Base-by-base conservation (phyloP, 202 grass and related monocot species). In the Eragrostis tef region DNA sequence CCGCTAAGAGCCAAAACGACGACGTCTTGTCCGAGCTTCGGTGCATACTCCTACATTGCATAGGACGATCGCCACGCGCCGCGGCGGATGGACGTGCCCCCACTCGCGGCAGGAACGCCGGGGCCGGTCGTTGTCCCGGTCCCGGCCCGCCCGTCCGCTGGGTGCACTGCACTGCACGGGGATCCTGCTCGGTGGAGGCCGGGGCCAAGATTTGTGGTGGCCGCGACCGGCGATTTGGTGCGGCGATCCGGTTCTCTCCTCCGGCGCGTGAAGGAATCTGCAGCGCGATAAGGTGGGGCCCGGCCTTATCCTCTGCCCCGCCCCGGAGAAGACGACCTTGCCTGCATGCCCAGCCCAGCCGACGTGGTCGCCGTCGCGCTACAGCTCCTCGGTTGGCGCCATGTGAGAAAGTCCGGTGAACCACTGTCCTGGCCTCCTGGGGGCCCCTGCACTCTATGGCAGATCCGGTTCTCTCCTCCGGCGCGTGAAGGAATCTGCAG, bases 201-300 rank as follows among this genome's bases (percentile, higher is more conserved):
- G 29, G 29, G 29, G 29, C 29, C 29, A 31, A 31, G 29, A 31
- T 31, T 31, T 31, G 29, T 31, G 29, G 29, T 31, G 29, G 29
- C 29, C 29, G 29, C 29, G 29, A 31, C 29, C 2, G 29, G 29
- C 29, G 29, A 31, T 31, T 31, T 31, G 29, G 29, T 31, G 29
- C 29, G 29, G 29, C 29, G 75, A 49, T 48, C 71, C 68, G 77
- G 84, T 76, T 80, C 53, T 6, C 45, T 31, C 3, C 63, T 41
- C 59, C 45, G 10, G 1, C 19, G 58, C 21, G 2, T 9, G 59
- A n/a, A 26, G 84, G 69, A 86, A 80, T 81, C 70, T 15, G 7
- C 58, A 11, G 20, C 29, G 70, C 42, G 78, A 69, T 86, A 86
- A 86, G 70, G 43, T 81, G 78, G 50, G 50, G 0, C 83, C 52